Percentiles rank a stretch among this genome's conserved stretches.
phyloP scores from a whole-genome alignment of 257 asterid genomes.

The Catharanthus roseus region DNA sequence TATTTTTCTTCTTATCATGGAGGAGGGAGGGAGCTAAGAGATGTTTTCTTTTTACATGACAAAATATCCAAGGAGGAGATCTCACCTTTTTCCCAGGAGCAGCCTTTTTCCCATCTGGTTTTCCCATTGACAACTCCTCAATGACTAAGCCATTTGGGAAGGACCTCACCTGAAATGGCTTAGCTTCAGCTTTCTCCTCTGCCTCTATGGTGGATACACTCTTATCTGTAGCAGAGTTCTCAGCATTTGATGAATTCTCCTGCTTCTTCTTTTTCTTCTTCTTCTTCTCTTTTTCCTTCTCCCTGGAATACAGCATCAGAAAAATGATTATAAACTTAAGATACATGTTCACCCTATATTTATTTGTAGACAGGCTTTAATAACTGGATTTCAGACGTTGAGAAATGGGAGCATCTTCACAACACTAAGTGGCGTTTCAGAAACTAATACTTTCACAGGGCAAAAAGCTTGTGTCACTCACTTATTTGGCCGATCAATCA shows the following conservation, averaged over 20 bases:
- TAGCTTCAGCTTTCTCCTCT: conserved; percentile 41
- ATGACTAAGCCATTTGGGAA: conserved; percentile 78
- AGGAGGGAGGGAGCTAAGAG: neutral
- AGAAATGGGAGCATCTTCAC: neutral
- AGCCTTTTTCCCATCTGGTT: conserved; percentile 85
- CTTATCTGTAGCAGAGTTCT: conserved; percentile 26
- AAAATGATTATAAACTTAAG: neutral
- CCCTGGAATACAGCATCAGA: conserved; percentile 16
- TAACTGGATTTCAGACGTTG: neutral
- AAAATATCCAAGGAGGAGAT: neutral
- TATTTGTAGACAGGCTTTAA: neutral
- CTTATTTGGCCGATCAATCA: neutral
- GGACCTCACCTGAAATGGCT: conserved; percentile 58
- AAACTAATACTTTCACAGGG: neutral
- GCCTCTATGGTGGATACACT: conserved; percentile 28
- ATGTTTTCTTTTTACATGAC: neutral
- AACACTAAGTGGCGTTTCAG: neutral
- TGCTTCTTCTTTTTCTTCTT: conserved; percentile 46
- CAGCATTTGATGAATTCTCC: conserved; percentile 33
- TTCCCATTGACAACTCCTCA: conserved; percentile 88
- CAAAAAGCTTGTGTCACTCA: neutral
- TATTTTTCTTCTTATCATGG: neutral
- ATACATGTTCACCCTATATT: neutral
- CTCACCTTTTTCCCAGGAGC: conserved; percentile 75
- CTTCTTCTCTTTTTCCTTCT: conserved; percentile 54